phyloP scores from a whole-genome alignment of 169 alveolate genomes.

The Babesia bigemina region DNA sequence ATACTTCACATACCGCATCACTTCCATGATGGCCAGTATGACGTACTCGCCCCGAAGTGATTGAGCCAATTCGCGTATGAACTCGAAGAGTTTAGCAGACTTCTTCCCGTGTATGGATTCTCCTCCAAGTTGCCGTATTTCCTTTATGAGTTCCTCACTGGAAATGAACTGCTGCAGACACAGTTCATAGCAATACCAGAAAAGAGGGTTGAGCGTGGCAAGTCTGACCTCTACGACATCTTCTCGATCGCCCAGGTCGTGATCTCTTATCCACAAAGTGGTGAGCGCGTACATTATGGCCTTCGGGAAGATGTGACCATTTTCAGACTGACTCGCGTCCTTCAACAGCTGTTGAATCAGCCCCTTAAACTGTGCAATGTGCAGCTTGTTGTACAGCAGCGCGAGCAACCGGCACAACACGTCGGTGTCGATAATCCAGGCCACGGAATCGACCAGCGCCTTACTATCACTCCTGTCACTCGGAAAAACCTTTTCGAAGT shows the following conservation, averaged over 20 bases:
- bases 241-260: slow-evolving; percentile 14
- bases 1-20: slow-evolving; percentile 44
- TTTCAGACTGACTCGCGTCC: slow-evolving; percentile 23
- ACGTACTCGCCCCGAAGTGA: slow-evolving; percentile 50
- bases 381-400: slow-evolving; percentile 29
- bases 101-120: slow-evolving; percentile 50
- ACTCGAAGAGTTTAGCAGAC: slow-evolving; percentile 43
- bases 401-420: slow-evolving; percentile 29
- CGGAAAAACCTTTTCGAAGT: slow-evolving; percentile 36
- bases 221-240: slow-evolving; percentile 35
- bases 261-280: slow-evolving; percentile 54
- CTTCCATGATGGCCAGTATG: slow-evolving; percentile 53
- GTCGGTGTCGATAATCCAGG: slow-evolving; percentile 59
- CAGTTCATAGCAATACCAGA: slow-evolving; percentile 54
- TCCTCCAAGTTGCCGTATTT: slow-evolving; percentile 37
- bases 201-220: slow-evolving; percentile 50
- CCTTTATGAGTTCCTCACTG: slow-evolving; percentile 36
- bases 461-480: neutral
- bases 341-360: slow-evolving; percentile 25
- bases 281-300: slow-evolving; percentile 60
- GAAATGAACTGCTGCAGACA: slow-evolving; percentile 39
- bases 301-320: slow-evolving; percentile 25
- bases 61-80: slow-evolving; percentile 47
- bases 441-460: slow-evolving; percentile 23
- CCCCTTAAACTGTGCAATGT: slow-evolving; percentile 26